Percentiles rank a stretch among this genome's conserved stretches.
phyloP scores from a whole-genome alignment of 2,329 filamentous ascomycete genomes.

The Cladosporium sp. region DNA sequence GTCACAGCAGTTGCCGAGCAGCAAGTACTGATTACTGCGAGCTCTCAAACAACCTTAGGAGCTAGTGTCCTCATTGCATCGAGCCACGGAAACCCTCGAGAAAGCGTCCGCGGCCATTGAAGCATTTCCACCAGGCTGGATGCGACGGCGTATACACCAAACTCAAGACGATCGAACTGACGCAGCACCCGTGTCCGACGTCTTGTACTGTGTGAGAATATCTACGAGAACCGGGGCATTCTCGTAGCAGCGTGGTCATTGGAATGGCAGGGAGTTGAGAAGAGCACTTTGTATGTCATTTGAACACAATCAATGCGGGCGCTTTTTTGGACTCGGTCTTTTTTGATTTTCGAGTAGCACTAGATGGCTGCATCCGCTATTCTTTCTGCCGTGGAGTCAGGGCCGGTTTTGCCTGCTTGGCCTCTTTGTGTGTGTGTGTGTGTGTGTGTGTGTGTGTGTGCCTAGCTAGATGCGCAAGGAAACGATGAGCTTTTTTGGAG shows the following conservation, averaged over 20 bases:
- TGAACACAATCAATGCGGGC: not conserved
- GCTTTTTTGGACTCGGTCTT: not conserved
- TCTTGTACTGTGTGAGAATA: not conserved
- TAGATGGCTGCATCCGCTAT: not conserved
- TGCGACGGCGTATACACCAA: not conserved
- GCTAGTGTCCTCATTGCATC: not conserved
- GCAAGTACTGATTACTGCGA: not conserved
- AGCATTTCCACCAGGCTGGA: not conserved
- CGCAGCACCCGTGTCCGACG: not conserved
- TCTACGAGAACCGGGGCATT: not conserved
- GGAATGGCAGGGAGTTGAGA: too few relatives aligned
- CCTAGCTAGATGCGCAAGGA: not conserved
- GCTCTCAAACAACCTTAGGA: not conserved
- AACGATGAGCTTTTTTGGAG: not conserved
- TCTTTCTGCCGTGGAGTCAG: not conserved
- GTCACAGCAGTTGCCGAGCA: conserved; percentile 12
- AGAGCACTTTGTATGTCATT: too few relatives aligned
- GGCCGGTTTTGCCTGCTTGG: not conserved
- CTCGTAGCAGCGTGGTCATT: not conserved
- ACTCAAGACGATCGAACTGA: not conserved
- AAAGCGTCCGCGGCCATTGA: not conserved
- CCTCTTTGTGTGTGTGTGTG: not conserved
- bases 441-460: not conserved
- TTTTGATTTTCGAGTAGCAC: not conserved
- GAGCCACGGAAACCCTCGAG: not conserved